Percentiles rank a stretch among this genome's conserved stretches.
Evolutionary conservation across 2,329 filamentous ascomycete genomes (phyloP).

Genomic region (Monilinia fructigena): DNA sequence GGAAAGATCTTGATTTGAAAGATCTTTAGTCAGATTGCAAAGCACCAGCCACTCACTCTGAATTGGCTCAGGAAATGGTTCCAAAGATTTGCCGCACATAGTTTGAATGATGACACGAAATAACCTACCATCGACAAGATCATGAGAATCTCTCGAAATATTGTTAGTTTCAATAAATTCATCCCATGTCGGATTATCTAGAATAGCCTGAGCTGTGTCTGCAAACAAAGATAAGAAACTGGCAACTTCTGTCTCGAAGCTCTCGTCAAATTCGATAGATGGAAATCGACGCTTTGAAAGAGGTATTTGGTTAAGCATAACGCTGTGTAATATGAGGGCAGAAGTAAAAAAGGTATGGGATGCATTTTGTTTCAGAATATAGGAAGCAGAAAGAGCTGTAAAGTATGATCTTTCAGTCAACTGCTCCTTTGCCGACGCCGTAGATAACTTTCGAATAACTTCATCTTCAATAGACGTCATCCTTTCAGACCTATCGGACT

Average conservation of each 20-base stretch:
- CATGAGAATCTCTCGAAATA: conserved; percentile 48
- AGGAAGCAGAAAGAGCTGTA: conserved; percentile 35
- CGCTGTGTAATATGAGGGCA: conserved; percentile 46
- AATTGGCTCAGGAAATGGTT: conserved; percentile 27
- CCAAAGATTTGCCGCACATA: conserved; percentile 31
- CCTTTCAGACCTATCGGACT: background rate
- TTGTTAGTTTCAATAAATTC: conserved; percentile 31
- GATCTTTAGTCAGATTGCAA: conserved; percentile 36
- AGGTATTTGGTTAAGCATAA: conserved; percentile 44
- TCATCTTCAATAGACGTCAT: conserved; percentile 21
- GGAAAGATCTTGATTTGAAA: conserved; percentile 39
- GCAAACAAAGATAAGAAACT: conserved; percentile 44
- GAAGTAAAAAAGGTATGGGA: conserved; percentile 39
- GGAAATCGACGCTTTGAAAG: conserved; percentile 43
- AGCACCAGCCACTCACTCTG: conserved; percentile 35
- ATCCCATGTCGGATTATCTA: conserved; percentile 40
- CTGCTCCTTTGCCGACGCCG: conserved; percentile 30
- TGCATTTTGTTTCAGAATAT: conserved; percentile 39
- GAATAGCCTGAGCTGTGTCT: conserved; percentile 36
- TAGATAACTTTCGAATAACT: conserved; percentile 26
- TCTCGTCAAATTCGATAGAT: conserved; percentile 39
- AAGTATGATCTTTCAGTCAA: conserved; percentile 42
- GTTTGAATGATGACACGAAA: conserved; percentile 37
- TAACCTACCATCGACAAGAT: conserved; percentile 56
- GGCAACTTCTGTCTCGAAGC: conserved; percentile 40